Evolutionary conservation across 305 asterid species (phyloP).

Genomic region (Fraxinus dipetala): DNA sequence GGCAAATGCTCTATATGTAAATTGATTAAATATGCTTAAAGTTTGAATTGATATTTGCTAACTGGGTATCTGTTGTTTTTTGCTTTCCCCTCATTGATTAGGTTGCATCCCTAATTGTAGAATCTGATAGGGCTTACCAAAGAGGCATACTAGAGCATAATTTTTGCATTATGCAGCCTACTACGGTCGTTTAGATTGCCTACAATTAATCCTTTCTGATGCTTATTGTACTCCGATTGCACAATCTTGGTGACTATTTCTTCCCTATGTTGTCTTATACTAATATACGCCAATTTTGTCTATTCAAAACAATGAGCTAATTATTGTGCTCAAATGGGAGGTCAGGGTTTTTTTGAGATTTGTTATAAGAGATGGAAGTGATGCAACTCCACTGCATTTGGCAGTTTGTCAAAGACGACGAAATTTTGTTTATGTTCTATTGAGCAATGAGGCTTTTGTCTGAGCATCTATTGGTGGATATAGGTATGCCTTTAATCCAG

Average conservation of each 20-base stretch:
- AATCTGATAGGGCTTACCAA: too few relatives aligned
- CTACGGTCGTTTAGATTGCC: constrained; percentile 73
- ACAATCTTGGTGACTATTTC: constrained; percentile 58
- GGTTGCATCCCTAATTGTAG: too few relatives aligned
- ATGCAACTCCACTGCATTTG: constrained; percentile 80
- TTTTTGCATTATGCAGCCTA: constrained; percentile 76
- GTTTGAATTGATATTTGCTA: too few relatives aligned
- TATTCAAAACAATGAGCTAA: constrained; percentile 4
- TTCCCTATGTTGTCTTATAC: not conserved
- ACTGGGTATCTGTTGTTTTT: too few relatives aligned
- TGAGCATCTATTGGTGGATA: constrained; percentile 69
- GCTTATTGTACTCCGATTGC: constrained; percentile 60
- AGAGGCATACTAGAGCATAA: not conserved
- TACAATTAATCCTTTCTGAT: constrained; percentile 57
- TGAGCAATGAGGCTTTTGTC: constrained; percentile 71
- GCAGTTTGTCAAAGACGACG: constrained; percentile 64
- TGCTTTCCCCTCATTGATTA: too few relatives aligned
- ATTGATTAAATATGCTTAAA: too few relatives aligned
- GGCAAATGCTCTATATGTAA: too few relatives aligned
- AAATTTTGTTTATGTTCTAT: constrained; percentile 51
- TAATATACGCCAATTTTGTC: not conserved
- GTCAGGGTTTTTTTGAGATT: constrained; percentile 77
- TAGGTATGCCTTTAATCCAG: constrained; percentile 34
- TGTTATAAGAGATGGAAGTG: constrained; percentile 72
- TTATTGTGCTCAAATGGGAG: constrained; percentile 24